Percentiles rank a stretch among this genome's conserved stretches.
These are phyloP conservation scores for Cenchrus americanus DNA, from an alignment of 176 grass and related monocot genomes.

Conservation along the genomic window DNA sequence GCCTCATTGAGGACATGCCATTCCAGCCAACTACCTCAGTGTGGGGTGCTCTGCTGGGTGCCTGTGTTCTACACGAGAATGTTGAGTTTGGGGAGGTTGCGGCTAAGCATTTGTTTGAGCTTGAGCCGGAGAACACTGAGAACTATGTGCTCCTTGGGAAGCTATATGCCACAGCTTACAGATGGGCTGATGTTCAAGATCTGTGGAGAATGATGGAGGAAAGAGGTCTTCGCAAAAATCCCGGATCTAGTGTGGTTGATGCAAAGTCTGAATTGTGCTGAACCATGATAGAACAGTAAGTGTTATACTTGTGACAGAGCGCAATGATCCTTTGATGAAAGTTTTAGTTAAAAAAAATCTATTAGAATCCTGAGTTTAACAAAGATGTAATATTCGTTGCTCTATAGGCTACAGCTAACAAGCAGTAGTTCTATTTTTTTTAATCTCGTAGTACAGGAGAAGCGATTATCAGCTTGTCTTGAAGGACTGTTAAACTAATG, in stretches of 20 bases:
- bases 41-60: slow-evolving; percentile 67
- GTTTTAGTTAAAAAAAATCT: neutral
- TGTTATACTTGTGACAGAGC: slow-evolving; percentile 8
- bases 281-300: slow-evolving; percentile 26
- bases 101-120: slow-evolving; percentile 57
- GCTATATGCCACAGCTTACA: slow-evolving; percentile 57
- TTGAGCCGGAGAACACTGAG: slow-evolving; percentile 58
- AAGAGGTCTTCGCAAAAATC: slow-evolving; percentile 52
- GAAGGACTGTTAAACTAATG: neutral
- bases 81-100: slow-evolving; percentile 61
- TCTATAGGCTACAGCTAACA: neutral
- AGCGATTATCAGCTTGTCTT: neutral
- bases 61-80: slow-evolving; percentile 69
- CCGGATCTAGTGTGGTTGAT: slow-evolving; percentile 61
- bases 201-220: slow-evolving; percentile 48
- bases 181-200: slow-evolving; percentile 60
- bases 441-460: neutral
- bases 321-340: neutral
- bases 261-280: slow-evolving; percentile 40
- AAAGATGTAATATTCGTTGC: neutral
- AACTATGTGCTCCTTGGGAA: slow-evolving; percentile 72
- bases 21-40: slow-evolving; percentile 46
- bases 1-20: slow-evolving; percentile 60
- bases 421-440: neutral
- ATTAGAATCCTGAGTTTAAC: neutral